A percentile compares a stretch with the other conserved stretches of the same genome.
Evolutionary conservation across 495 filamentous ascomycete species (phyloP).

Genomic region (Tuber indicum): DNA sequence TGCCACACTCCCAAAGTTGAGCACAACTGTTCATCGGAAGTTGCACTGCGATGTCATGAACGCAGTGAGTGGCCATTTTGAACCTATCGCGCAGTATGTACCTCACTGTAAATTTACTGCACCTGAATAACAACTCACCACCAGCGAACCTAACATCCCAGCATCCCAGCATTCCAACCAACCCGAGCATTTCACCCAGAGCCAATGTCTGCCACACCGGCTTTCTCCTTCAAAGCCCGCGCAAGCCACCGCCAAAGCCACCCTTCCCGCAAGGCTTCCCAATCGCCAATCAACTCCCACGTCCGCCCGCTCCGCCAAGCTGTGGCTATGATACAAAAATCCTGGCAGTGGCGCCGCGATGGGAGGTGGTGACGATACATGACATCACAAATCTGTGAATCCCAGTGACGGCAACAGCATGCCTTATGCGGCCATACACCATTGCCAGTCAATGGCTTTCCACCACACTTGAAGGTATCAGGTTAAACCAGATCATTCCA

Average conservation of each 20-base stretch:
- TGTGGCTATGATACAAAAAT: not conserved
- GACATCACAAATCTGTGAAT: slow-evolving; percentile 8
- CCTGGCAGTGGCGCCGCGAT: not conserved
- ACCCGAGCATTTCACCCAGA: not conserved
- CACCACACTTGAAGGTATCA: not conserved
- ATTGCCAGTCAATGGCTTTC: not conserved
- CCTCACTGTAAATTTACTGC: too few species aligned
- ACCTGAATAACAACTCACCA: not conserved
- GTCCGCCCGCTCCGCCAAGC: not conserved
- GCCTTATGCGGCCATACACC: not conserved
- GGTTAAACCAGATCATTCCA: too few species aligned
- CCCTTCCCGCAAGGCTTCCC: not conserved
- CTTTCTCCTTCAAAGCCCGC: not conserved
- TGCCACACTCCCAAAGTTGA: not conserved
- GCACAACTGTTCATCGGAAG: not conserved
- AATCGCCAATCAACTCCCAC: not conserved
- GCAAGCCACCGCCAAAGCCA: not conserved
- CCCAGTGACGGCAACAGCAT: not conserved
- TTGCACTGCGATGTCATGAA: not conserved
- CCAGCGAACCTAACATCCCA: not conserved
- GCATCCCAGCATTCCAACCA: not conserved
- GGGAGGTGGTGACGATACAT: slow-evolving; percentile 24
- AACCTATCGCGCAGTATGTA: not conserved
- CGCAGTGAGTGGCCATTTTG: not conserved
- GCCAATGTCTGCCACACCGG: not conserved